These are phyloP conservation scores for Acarospora socialis DNA, from an alignment of 2,329 filamentous ascomycete genomes.

Conservation along the genomic window DNA sequence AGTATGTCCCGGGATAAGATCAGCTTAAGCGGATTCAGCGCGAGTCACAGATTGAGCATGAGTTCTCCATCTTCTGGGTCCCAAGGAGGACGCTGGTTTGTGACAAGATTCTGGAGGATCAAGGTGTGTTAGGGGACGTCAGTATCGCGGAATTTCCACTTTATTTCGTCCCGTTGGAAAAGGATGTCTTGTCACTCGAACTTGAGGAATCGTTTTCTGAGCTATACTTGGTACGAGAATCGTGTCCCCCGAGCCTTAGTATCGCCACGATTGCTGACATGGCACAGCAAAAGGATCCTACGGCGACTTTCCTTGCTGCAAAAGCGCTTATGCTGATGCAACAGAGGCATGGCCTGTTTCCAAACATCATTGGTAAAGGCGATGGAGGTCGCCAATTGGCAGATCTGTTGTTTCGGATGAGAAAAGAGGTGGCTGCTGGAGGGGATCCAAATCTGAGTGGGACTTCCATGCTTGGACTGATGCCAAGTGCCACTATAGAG, in stretches of 20 bases:
- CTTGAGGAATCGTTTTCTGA: slow-evolving; percentile 76
- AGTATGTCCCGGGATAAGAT: slow-evolving; percentile 40
- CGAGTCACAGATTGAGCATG: slow-evolving; percentile 79
- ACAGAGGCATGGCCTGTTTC: slow-evolving; percentile 81
- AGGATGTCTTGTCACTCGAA: slow-evolving; percentile 82
- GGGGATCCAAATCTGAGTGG: slow-evolving; percentile 46
- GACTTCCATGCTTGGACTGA: slow-evolving; percentile 47
- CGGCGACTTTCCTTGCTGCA: slow-evolving; percentile 75
- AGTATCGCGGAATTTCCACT: slow-evolving; percentile 77
- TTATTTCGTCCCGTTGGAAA: slow-evolving; percentile 81
- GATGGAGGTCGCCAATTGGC: slow-evolving; percentile 83
- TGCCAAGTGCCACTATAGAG: slow-evolving; percentile 77
- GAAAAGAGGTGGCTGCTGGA: slow-evolving; percentile 77
- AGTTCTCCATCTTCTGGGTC: slow-evolving; percentile 94
- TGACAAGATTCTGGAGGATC: slow-evolving; percentile 81
- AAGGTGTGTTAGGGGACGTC: slow-evolving; percentile 82
- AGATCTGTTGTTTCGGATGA: slow-evolving; percentile 78
- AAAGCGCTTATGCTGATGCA: slow-evolving; percentile 91
- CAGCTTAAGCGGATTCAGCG: slow-evolving; percentile 83
- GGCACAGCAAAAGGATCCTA: slow-evolving; percentile 63
- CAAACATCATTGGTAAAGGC: slow-evolving; percentile 86
- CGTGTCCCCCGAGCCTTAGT: slow-evolving; percentile 2
- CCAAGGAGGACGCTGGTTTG: slow-evolving; percentile 83
- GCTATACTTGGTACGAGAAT: slow-evolving; percentile 53
- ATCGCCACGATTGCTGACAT: too few relatives aligned